These are phyloP conservation scores for Nicotiana knightiana DNA, from an alignment of 257 asterid genomes.

Conservation along the genomic window DNA sequence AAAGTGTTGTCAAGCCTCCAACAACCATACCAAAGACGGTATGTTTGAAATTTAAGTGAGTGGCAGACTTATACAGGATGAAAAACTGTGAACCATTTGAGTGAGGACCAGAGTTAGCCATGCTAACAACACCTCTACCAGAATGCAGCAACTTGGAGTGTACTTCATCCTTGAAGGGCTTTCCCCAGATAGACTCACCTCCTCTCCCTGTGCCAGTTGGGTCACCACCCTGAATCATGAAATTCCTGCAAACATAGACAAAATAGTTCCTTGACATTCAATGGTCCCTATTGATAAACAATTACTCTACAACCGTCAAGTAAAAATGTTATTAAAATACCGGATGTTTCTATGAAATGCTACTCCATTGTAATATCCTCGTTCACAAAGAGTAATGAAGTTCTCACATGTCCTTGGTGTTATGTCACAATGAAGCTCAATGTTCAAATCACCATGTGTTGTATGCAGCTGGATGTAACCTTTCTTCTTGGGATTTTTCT, in stretches of 20 bases:
- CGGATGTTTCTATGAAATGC: constrained; percentile 86
- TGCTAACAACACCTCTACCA: constrained; percentile 96
- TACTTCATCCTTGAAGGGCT: constrained; percentile 87
- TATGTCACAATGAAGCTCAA: constrained; percentile 95
- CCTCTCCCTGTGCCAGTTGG: constrained; percentile 97
- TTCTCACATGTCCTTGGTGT: constrained; percentile 91
- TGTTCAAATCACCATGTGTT: constrained; percentile 90
- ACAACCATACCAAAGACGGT: constrained; percentile 92
- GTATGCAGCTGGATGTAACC: constrained; percentile 87
- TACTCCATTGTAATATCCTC: constrained; percentile 87
- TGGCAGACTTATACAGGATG: constrained; percentile 93
- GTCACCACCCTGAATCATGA: constrained; percentile 99
- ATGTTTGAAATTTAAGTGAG: constrained; percentile 85
- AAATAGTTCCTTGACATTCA: constrained; percentile 1
- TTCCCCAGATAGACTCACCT: constrained; percentile 96
- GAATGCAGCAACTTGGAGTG: constrained; percentile 90
- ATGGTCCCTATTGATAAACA: not conserved
- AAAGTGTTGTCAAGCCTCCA: constrained; percentile 82
- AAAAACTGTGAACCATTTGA: constrained; percentile 95
- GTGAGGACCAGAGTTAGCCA: constrained; percentile 98
- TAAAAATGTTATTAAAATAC: constrained; percentile 29
- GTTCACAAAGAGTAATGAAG: constrained; percentile 78
- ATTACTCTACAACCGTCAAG: not conserved
- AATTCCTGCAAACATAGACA: constrained; percentile 52
- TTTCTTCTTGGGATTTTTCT: constrained; percentile 90